Conservation (phyloP, 169 alveolate species). For the Plasmodium malariae region DNA sequence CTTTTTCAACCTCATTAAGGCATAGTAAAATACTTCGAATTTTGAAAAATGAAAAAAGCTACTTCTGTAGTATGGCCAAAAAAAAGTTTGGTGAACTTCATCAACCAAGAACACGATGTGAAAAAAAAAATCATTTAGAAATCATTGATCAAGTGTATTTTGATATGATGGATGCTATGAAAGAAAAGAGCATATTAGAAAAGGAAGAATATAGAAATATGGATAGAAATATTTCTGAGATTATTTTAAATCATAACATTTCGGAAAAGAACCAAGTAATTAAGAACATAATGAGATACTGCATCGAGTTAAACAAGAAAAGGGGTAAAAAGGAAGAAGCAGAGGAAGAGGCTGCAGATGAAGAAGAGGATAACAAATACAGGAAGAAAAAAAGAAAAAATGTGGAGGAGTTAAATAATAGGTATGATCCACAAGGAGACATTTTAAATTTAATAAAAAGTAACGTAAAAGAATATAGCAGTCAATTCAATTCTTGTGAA, state of each 20-base stretch:
- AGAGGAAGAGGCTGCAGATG: neutral
- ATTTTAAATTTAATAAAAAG: conserved; percentile 22
- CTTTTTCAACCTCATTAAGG: neutral
- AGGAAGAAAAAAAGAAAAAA: no score
- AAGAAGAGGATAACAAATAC: neutral
- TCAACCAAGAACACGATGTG: conserved; percentile 52
- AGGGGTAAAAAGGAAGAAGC: neutral
- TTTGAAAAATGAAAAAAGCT: conserved; percentile 7
- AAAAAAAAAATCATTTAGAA: conserved; percentile 57
- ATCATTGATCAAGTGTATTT: conserved; percentile 58
- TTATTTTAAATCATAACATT: conserved; percentile 34
- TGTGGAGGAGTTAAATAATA: no score
- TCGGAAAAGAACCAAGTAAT: conserved; percentile 50
- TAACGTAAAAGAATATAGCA: conserved; percentile 29
- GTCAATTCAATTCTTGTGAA: conserved; percentile 55
- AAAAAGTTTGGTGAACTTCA: conserved; percentile 61
- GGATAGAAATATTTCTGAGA: conserved; percentile 44
- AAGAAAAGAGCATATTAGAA: conserved; percentile 50
- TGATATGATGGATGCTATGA: conserved; percentile 73
- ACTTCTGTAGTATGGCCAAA: conserved; percentile 26
- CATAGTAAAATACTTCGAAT: neutral
- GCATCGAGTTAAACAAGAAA: conserved; percentile 39
- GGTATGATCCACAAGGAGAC: neutral
- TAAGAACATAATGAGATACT: conserved; percentile 47
- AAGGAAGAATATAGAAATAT: conserved; percentile 56